Evolutionary conservation across 192 early-diverging fungal species (phyloP).

Genomic region (Entophlyctis luteolus): DNA sequence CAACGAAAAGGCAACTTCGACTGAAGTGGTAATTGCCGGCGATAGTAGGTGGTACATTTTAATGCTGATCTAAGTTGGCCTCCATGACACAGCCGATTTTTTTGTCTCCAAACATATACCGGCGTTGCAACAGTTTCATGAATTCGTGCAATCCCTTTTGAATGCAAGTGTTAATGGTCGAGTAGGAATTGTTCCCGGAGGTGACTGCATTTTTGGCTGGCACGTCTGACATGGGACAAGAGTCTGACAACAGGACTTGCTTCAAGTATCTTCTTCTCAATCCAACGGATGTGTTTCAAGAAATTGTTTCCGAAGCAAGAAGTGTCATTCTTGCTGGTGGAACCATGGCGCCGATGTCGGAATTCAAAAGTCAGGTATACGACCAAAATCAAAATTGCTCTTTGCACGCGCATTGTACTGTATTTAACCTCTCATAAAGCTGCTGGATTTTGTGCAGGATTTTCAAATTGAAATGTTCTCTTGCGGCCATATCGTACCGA

Average conservation of each 20-base stretch:
- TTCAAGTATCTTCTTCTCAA: constrained; percentile 85
- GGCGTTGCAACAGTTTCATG: constrained; percentile 29
- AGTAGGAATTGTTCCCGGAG: constrained; percentile 45
- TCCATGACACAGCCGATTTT: neutral
- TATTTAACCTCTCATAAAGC: constrained; percentile 21
- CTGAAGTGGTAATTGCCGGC: neutral
- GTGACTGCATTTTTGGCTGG: neutral
- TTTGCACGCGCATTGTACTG: neutral
- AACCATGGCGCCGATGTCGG: constrained; percentile 82
- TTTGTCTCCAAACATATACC: constrained; percentile 30
- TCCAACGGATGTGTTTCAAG: constrained; percentile 73
- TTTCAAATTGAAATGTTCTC: constrained; percentile 60
- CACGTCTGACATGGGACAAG: neutral
- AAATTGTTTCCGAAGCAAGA: constrained; percentile 73
- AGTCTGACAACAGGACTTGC: neutral
- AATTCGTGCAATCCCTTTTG: constrained; percentile 29
- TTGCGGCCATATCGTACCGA: constrained; percentile 83
- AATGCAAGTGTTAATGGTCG: constrained; percentile 70
- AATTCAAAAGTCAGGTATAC: constrained; percentile 32
- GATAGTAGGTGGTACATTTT: neutral
- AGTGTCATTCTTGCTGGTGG: constrained; percentile 87
- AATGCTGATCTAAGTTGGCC: neutral
- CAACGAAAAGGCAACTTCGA: neutral
- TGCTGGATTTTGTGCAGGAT: constrained; percentile 52
- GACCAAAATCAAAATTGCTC: neutral